Base-by-base conservation (phyloP, 108 stramenopile species). In the Seminavis robusta region DNA sequence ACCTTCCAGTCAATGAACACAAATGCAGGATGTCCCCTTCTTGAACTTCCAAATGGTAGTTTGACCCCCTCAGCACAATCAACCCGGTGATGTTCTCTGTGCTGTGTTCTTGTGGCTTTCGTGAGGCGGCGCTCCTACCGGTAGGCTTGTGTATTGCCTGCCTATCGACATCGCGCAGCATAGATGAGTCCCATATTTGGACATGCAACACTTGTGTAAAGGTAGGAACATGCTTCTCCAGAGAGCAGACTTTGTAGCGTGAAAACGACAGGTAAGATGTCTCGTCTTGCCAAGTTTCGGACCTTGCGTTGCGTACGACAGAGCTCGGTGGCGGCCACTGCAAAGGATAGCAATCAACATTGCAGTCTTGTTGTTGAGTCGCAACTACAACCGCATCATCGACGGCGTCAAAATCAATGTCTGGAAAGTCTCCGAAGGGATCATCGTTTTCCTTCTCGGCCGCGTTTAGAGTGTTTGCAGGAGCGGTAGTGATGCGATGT, bases 1-100 rank as follows among this genome's bases (percentile, higher is more conserved):
- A 89, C 11, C 44, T 58, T 1, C 92, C 92, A 27, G 72, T 68
- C 43, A 94, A 48, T 0, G 86, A 88, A 55, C 86, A 86, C 23
- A 94, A 47, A 49, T 94, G 86, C 43, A 94, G 63, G 10, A 76
- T 31, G 59, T 90, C 92, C 11, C 84, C 84, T 24, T 38, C 32
- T 44, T 56, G 46, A 48, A 83, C 73, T 20, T 52, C 38, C 1
- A 83, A 76, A 29, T 84, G 76, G 47, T 69, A 90, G 88, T 88
- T 90, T 64, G 84, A 81, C 8, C 92, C 92, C 7, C 82, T 73
- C 19, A 94, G 74, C 49, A 75, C 62, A 24, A 93, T 55, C 25
- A 70, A 72, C 4, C 90, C 90, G 50, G n/a, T n/a, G n/a, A n/a
- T n/a, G n/a, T n/a, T n/a, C n/a, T 77, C 70, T 44, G 65, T 33